phyloP scores from a whole-genome alignment of 495 filamentous ascomycete species.

The Aspergillus mulundensis region DNA sequence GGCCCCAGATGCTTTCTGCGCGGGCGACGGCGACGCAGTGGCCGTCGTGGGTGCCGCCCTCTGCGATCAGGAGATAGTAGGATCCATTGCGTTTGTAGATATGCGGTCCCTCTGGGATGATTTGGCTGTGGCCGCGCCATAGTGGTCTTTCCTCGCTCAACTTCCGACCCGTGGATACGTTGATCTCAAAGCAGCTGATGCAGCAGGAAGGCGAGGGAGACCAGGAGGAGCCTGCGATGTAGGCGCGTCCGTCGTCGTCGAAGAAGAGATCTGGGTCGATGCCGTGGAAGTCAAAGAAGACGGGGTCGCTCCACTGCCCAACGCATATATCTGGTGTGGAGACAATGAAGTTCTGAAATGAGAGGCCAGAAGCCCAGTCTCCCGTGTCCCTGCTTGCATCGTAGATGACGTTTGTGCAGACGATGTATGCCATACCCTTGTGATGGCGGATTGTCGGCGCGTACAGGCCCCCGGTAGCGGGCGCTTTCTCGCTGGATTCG shows the following conservation, averaged over 20 bases:
- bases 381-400: background rate
- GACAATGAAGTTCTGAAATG: background rate
- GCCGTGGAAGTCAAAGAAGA: slow-evolving; percentile 1
- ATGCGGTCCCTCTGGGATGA: slow-evolving; percentile 1
- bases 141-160: background rate
- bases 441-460: slow-evolving; percentile 1
- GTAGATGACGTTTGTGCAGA: slow-evolving; percentile 4
- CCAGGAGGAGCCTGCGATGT: background rate
- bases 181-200: background rate
- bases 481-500: background rate
- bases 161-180: background rate
- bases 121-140: too few species aligned
- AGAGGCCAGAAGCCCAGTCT: too few species aligned
- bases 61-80: slow-evolving; percentile 4
- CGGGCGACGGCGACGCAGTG: slow-evolving; percentile 2
- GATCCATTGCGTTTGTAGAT: background rate
- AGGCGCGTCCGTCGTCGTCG: background rate
- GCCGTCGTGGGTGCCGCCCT: background rate
- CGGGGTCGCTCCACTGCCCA: slow-evolving; percentile 1
- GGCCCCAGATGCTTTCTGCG: slow-evolving; percentile 1
- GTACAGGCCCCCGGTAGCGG: background rate
- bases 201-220: background rate
- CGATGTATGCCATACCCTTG: background rate
- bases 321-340: background rate
- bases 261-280: slow-evolving; percentile 2